Percentiles rank a stretch among this genome's conserved stretches.
phyloP scores from a whole-genome alignment of 2,329 filamentous ascomycete genomes.

The Paradendryphiella salina region DNA sequence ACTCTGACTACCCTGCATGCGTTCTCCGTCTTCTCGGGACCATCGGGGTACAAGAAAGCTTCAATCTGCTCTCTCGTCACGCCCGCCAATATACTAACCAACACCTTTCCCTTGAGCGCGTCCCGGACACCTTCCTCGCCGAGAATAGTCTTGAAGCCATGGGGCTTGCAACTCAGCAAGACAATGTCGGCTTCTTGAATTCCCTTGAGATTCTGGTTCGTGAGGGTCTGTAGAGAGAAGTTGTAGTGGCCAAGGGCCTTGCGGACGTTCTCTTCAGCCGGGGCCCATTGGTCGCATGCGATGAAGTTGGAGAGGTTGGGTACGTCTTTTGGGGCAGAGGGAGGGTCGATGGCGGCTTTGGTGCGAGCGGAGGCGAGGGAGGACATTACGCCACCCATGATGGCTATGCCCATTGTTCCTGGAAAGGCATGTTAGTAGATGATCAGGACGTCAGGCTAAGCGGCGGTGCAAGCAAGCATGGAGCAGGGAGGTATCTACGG shows the following conservation, averaged over 20 bases:
- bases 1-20: constrained; percentile 71
- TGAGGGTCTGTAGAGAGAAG: constrained; percentile 65
- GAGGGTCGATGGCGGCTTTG: constrained; percentile 46
- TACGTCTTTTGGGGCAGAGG: constrained; percentile 44
- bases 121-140: constrained; percentile 68
- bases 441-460: not conserved
- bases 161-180: constrained; percentile 79
- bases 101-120: constrained; percentile 75
- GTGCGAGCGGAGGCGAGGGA: constrained; percentile 60
- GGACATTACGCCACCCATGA: constrained; percentile 76
- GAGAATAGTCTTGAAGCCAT: constrained; percentile 71
- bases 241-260: constrained; percentile 66
- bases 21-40: constrained; percentile 49
- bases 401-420: constrained; percentile 86
- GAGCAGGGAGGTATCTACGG: not conserved
- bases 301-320: constrained; percentile 71
- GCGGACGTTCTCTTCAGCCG: constrained; percentile 70
- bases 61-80: constrained; percentile 71
- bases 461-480: not conserved
- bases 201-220: constrained; percentile 71
- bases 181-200: constrained; percentile 71
- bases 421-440: constrained; percentile 4
- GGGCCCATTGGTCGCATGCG: constrained; percentile 74
- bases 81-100: constrained; percentile 81
- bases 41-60: constrained; percentile 61